Percentiles rank a stretch among this genome's conserved stretches.
Evolutionary conservation across 202 grass and related monocot species (phyloP).

Genomic region (Schoenoplectus tabernaemontani): DNA sequence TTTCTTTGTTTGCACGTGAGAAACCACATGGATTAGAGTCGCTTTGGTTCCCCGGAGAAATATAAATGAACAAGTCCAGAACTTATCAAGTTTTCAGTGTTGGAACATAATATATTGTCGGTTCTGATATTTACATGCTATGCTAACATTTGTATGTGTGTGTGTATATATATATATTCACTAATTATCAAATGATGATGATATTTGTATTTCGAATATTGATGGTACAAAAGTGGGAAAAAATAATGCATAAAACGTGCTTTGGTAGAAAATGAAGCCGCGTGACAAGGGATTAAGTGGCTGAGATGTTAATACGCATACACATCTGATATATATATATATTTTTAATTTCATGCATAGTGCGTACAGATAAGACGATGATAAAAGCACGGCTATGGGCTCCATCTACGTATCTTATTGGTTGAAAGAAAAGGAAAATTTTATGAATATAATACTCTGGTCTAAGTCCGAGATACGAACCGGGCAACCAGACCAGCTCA

Average conservation of each 20-base stretch:
- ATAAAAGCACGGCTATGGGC: not conserved
- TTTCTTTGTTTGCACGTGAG: not conserved
- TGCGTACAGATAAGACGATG: not conserved
- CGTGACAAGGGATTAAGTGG: too few species aligned
- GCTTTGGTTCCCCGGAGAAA: not conserved
- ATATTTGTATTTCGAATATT: not conserved
- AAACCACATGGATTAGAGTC: not conserved
- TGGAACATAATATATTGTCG: not conserved
- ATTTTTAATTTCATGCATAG: too few species aligned
- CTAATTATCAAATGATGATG: not conserved
- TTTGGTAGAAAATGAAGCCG: not conserved
- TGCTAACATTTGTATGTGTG: too few species aligned
- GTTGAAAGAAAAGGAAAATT: not conserved
- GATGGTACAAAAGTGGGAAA: not conserved
- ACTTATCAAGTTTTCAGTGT: not conserved
- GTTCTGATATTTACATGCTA: not conserved
- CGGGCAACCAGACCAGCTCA: not conserved
- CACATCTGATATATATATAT: too few species aligned
- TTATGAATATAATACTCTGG: not conserved
- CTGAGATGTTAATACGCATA: too few species aligned
- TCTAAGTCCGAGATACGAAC: not conserved
- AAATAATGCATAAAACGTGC: not conserved
- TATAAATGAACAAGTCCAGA: not conserved
- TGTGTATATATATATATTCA: not conserved
- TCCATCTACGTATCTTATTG: not conserved